Evolutionary conservation across 1,139 yeast species (phyloP).

Genomic region (Candida gigantensis): DNA sequence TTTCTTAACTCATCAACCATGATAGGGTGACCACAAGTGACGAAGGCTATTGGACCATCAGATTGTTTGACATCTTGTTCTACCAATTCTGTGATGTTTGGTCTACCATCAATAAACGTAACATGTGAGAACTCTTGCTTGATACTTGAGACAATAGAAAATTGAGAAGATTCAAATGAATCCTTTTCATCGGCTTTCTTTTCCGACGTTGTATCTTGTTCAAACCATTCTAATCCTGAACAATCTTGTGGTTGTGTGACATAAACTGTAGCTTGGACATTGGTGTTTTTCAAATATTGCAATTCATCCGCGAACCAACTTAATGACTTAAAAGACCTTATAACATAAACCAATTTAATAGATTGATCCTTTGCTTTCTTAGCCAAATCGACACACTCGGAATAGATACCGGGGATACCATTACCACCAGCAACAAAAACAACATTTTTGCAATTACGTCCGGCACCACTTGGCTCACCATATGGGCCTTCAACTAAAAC

Average conservation of each 20-base stretch:
- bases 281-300: constrained; percentile 22
- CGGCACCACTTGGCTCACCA: constrained; percentile 33
- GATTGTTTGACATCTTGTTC: constrained; percentile 30
- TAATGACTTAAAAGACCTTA: constrained; percentile 43
- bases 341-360: constrained; percentile 36
- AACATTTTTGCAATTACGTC: constrained; percentile 29
- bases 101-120: constrained; percentile 32
- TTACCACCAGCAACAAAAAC: constrained; percentile 42
- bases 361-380: constrained; percentile 27
- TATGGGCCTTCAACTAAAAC: constrained; percentile 42
- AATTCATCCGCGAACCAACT: constrained; percentile 41
- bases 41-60: constrained; percentile 42
- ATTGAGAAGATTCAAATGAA: constrained; percentile 6
- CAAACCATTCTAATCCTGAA: constrained; percentile 11
- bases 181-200: constrained; percentile 5
- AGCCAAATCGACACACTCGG: constrained; percentile 37
- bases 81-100: constrained; percentile 26
- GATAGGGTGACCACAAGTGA: constrained; percentile 49
- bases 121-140: constrained; percentile 22
- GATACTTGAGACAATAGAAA: constrained; percentile 10
- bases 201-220: constrained; percentile 5
- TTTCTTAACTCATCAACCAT: constrained; percentile 51
- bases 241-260: constrained; percentile 28
- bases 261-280: constrained; percentile 30
- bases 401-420: constrained; percentile 44